Base-by-base conservation (phyloP, 2,329 filamentous ascomycete species). In the Alternaria incomplexa region DNA sequence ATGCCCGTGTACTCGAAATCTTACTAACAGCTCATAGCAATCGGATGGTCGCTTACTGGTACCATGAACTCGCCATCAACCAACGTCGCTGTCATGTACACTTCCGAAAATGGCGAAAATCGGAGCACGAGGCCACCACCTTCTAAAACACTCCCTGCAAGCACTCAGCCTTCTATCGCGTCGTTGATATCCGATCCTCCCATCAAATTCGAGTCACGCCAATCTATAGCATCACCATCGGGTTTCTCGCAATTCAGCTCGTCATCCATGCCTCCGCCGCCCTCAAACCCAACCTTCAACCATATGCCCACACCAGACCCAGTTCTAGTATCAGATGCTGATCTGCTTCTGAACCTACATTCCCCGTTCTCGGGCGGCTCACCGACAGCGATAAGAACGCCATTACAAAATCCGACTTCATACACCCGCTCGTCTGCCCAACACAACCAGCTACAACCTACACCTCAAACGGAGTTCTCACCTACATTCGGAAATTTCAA, bases 31-130 rank as follows among this genome's bases (percentile, higher is more conserved):
- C 36, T 30, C 12, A 61, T 61, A 86, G 87, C 88, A 1, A 92
- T 96, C 62, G 93, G 92, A 1, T 96, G 92, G 91, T 93, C 92
- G 8, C 81, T 97, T n/a, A 93, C 93, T 0, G 93, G 93, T 13
- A 95, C 91, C 2, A 93, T 92, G 58, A 93, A 96, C 73, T 96
- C 92, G 4, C 91, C 92, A 1, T 93, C 89, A 66, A 93, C 93
- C 0, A 96, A 92, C 73, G 82, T 97, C 5, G 94, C 93, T 1
- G 86, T 95, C 59, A 87, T 96, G 74, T 96, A 93, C 75, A 89
- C 92, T 63, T 89, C 85, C 60, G 81, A 82, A 22, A 73, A 71
- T 67, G 68, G 72, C 68, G 68, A 67, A 30, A 56, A 57, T 5
- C 72, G 74, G 25, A 73, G 75, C 11, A 46, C 59, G n/a, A 78